Evolutionary conservation across 2,329 filamentous ascomycete genomes (phyloP).

Genomic region (Neophaeococcomyces mojaviensis): DNA sequence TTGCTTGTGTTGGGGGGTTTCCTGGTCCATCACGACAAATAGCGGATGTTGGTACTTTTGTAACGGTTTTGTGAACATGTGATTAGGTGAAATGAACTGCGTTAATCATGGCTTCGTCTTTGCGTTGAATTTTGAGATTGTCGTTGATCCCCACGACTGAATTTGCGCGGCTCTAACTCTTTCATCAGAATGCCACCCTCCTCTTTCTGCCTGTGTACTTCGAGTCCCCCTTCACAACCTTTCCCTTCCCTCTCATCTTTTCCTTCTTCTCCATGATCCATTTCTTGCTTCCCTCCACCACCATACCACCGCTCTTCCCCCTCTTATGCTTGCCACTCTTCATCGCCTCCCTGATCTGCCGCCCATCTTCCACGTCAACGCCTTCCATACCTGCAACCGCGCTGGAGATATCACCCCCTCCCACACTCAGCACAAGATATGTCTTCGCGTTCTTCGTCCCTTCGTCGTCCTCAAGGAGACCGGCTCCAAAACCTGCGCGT

Average conservation of each 20-base stretch:
- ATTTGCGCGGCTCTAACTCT: too few relatives aligned
- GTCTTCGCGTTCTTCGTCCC: slow-evolving; percentile 95
- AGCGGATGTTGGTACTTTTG: too few relatives aligned
- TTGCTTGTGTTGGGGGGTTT: too few relatives aligned
- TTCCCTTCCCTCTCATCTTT: slow-evolving; percentile 90
- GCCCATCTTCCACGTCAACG: slow-evolving; percentile 70
- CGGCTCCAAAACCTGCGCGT: slow-evolving; percentile 89
- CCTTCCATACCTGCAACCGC: slow-evolving; percentile 83
- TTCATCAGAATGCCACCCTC: slow-evolving; percentile 63
- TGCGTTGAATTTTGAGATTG: too few relatives aligned
- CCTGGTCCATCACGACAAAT: too few relatives aligned
- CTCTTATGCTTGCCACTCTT: slow-evolving; percentile 43
- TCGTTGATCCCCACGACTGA: too few relatives aligned
- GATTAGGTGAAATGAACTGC: too few relatives aligned
- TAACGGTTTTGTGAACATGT: too few relatives aligned
- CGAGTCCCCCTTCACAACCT: slow-evolving; percentile 81
- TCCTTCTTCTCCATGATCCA: slow-evolving; percentile 61
- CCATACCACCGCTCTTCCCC: slow-evolving; percentile 35
- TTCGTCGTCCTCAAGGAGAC: slow-evolving; percentile 87
- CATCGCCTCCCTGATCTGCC: slow-evolving; percentile 39
- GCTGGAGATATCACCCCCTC: slow-evolving; percentile 79
- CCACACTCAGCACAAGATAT: slow-evolving; percentile 91
- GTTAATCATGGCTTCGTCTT: too few relatives aligned
- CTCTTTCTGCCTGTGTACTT: slow-evolving; percentile 93
- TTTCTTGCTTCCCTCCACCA: slow-evolving; percentile 32